Evolutionary conservation across 768 basidiomycete genomes (phyloP).

Genomic region (Strobilomyces dryophilus): DNA sequence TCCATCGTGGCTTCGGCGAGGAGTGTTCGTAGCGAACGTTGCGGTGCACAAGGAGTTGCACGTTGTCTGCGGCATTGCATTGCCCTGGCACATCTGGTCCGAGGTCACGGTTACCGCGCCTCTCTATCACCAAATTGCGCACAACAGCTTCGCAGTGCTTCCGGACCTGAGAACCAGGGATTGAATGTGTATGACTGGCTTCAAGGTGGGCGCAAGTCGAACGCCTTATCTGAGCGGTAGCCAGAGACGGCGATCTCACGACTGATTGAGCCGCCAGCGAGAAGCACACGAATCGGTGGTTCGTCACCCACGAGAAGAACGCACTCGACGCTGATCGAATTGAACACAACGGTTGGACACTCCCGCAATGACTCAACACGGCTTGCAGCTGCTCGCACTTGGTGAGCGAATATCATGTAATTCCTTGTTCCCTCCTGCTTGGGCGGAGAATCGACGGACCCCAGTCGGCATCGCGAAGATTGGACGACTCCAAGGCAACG

Average conservation of each 20-base stretch:
- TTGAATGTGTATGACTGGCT: not conserved
- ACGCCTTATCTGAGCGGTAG: not conserved
- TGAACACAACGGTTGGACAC: not conserved
- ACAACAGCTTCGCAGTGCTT: slow-evolving; percentile 17
- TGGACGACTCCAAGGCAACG: slow-evolving; percentile 11
- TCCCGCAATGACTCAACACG: not conserved
- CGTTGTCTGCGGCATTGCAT: slow-evolving; percentile 28
- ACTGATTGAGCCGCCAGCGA: not conserved
- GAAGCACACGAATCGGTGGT: not conserved
- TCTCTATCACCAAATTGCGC: slow-evolving; percentile 21
- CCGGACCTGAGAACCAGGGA: slow-evolving; percentile 12
- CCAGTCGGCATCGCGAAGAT: slow-evolving; percentile 9
- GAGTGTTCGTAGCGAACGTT: slow-evolving; percentile 22
- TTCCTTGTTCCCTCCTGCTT: slow-evolving; percentile 8
- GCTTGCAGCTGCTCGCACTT: not conserved
- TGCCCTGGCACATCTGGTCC: slow-evolving; percentile 2
- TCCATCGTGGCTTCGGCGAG: slow-evolving; percentile 35
- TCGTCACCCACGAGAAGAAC: slow-evolving; percentile 2
- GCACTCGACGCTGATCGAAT: slow-evolving; percentile 6
- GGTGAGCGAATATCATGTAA: not conserved
- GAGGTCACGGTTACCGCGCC: slow-evolving; percentile 28
- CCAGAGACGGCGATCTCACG: not conserved
- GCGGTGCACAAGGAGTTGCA: slow-evolving; percentile 15
- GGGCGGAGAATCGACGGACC: slow-evolving; percentile 18
- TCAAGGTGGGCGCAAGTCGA: not conserved